These are phyloP conservation scores for Nicotiana noctiflora DNA, from an alignment of 257 asterid genomes.

Conservation along the genomic window DNA sequence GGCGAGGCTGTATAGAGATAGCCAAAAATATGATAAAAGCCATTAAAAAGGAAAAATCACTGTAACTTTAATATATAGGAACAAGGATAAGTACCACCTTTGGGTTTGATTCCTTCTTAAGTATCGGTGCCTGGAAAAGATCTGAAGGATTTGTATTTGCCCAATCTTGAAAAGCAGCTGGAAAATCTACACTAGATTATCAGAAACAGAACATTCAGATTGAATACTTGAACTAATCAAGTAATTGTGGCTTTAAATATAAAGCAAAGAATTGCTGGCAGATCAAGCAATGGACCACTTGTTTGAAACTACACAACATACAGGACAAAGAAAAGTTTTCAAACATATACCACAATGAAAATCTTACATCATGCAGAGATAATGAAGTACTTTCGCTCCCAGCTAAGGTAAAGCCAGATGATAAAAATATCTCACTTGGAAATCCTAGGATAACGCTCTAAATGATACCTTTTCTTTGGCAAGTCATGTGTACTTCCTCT, in stretches of 20 bases:
- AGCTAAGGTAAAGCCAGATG: neutral
- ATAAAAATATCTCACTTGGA: neutral
- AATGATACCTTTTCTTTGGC: neutral
- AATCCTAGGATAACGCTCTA: neutral
- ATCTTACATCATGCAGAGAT: neutral
- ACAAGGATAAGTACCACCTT: conserved; percentile 36
- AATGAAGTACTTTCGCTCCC: neutral
- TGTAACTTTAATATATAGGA: neutral
- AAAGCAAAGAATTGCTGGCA: conserved; percentile 14
- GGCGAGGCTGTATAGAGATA: neutral
- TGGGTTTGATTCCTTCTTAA: conserved; percentile 68
- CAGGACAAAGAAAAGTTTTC: neutral
- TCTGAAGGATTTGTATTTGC: conserved; percentile 66
- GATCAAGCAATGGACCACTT: neutral
- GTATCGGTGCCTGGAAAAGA: conserved; percentile 76
- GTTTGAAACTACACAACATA: neutral
- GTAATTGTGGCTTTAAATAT: neutral
- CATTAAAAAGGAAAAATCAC: neutral
- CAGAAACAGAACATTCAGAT: conserved; percentile 22
- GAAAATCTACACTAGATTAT: conserved; percentile 71
- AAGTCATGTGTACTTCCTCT: neutral
- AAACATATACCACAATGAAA: neutral
- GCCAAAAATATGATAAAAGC: neutral
- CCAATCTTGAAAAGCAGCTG: conserved; percentile 86
- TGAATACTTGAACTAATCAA: conserved; percentile 6